phyloP scores from a whole-genome alignment of 164 flowering plant genomes.

The Litsea cubeba region DNA sequence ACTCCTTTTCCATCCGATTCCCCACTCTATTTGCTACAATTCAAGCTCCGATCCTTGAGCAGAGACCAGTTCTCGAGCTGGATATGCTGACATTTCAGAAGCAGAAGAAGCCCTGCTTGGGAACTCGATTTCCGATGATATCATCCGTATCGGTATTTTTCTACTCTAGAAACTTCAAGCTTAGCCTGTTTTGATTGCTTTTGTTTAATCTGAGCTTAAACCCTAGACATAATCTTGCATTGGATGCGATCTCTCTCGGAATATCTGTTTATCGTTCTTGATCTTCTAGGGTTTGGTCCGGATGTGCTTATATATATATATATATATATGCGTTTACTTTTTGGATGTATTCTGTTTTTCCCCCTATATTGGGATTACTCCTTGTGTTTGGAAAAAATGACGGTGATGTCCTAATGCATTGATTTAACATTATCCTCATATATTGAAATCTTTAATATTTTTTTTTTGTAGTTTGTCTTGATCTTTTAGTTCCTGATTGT shows the following conservation, averaged over 20 bases:
- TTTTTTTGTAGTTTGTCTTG: too few species aligned
- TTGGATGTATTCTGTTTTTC: too few species aligned
- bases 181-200: background rate
- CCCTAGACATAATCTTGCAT: background rate
- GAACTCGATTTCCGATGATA: background rate
- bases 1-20: background rate
- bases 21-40: background rate
- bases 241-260: background rate
- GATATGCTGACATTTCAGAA: background rate
- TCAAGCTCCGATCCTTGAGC: conserved; percentile 3
- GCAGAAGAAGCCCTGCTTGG: background rate
- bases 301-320: too few species aligned
- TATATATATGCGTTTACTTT: too few species aligned
- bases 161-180: background rate
- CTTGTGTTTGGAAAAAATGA: too few species aligned
- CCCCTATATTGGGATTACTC: too few species aligned
- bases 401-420: too few species aligned
- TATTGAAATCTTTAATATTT: too few species aligned
- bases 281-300: background rate
- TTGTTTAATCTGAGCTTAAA: background rate
- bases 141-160: background rate
- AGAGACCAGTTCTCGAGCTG: conserved; percentile 1
- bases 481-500: too few species aligned
- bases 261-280: background rate
- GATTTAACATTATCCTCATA: too few species aligned